These are phyloP conservation scores for Kregervanrija delftensis DNA, from an alignment of 805 yeast species.

Conservation along the genomic window DNA sequence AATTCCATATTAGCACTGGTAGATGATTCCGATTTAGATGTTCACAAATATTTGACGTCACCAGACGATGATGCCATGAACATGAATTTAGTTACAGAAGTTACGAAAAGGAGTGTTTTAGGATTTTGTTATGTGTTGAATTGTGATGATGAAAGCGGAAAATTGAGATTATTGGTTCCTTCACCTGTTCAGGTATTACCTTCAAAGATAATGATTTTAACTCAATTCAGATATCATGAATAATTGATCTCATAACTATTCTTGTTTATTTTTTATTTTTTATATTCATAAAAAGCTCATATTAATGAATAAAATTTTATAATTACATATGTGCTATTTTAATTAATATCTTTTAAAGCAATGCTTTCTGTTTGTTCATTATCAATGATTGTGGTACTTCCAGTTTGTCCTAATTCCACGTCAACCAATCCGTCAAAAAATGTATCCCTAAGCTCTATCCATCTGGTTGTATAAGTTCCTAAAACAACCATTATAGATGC, in stretches of 20 bases:
- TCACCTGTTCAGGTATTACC: slow-evolving; percentile 80
- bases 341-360: too few relatives aligned
- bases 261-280: too few relatives aligned
- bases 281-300: not conserved
- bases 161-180: slow-evolving; percentile 70
- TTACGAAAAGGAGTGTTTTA: slow-evolving; percentile 33
- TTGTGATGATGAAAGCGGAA: slow-evolving; percentile 62
- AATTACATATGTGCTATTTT: not conserved
- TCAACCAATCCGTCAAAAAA: slow-evolving; percentile 82
- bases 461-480: slow-evolving; percentile 85
- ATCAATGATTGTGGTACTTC: not conserved
- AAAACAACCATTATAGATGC: slow-evolving; percentile 63
- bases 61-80: not conserved
- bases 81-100: not conserved
- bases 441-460: slow-evolving; percentile 85
- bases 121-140: slow-evolving; percentile 68
- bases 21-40: slow-evolving; percentile 25
- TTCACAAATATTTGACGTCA: slow-evolving; percentile 9
- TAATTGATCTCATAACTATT: slow-evolving; percentile 22
- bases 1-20: slow-evolving; percentile 53
- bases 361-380: too few relatives aligned
- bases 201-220: slow-evolving; percentile 61
- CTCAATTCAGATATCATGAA: slow-evolving; percentile 78
- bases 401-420: slow-evolving; percentile 37
- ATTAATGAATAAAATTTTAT: not conserved